phyloP scores from a whole-genome alignment of 257 asterid genomes.

The Linderniella brevidens region DNA sequence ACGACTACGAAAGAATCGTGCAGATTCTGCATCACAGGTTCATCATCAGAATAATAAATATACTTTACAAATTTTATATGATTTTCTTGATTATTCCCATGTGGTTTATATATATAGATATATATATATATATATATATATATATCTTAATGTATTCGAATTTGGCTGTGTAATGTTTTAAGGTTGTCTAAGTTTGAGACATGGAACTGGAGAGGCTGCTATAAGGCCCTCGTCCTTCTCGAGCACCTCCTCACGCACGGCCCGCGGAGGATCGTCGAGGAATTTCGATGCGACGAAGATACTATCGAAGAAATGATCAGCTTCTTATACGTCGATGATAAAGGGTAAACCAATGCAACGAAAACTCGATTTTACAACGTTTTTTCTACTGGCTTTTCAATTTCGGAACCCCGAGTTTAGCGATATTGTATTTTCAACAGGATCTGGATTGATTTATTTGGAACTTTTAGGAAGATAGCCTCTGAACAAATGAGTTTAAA shows the following conservation, averaged over 20 bases:
- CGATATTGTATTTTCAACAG: no score
- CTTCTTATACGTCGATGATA: slow-evolving; percentile 42
- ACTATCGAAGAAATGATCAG: slow-evolving; percentile 32
- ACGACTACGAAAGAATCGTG: slow-evolving; percentile 63
- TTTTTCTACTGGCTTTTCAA: no score
- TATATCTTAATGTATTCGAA: no score
- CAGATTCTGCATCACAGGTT: slow-evolving; percentile 63
- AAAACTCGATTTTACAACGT: no score
- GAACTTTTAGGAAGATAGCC: no score
- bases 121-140: no score
- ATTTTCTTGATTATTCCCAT: no score
- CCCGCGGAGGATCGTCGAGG: slow-evolving; percentile 64
- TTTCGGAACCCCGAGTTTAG: no score
- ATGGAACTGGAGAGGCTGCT: slow-evolving; percentile 58
- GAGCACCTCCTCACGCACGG: slow-evolving; percentile 80
- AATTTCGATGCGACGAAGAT: slow-evolving; percentile 41
- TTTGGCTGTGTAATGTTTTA: slow-evolving; percentile 8
- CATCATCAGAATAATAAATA: background rate
- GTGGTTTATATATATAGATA: no score
- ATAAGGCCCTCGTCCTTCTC: slow-evolving; percentile 41
- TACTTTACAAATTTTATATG: no score
- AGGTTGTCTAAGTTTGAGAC: slow-evolving; percentile 49
- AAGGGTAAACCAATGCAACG: slow-evolving; percentile 25
- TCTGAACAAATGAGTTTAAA: no score
- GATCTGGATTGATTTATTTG: no score